Base-by-base conservation (phyloP, 768 basidiomycete genomes). In the Cantharellus cinnabarinus region DNA sequence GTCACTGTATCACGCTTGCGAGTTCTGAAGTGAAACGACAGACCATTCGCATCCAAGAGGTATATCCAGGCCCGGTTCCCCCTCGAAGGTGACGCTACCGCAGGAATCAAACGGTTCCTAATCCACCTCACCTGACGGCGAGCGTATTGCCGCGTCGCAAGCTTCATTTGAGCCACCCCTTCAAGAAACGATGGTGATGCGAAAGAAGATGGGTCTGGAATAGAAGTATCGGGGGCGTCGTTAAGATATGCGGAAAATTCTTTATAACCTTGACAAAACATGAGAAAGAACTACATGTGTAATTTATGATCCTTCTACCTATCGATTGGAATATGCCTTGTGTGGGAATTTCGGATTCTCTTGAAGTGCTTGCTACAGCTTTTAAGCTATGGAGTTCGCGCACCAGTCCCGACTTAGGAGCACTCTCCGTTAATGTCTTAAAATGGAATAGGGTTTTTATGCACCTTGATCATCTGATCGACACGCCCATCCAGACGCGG, bases 281-380 rank as follows among this genome's bases (percentile, higher is more conserved):
- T 56, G 50, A 67, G 38, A 34, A 58, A 62, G 62, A n/a, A 38
- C 14, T 29, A 29, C 20, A 29, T 29, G 20, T 29, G 20, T 29
- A 29, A 29, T 29, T 29, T 29, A 29, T 29, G 20, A 29, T 29
- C 20, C 20, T 42, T 69, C 50, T 65, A 85, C 93, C 94, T 61
- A 99, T 99, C 0, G 89, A 79, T 68, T 99, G 95, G 69, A 86
- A 97, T 59, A 98, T 85, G 1, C 95, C 94, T 5, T 82, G 69
- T 0, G 86, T 86, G 20, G 20, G 65, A 80, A 84, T 66, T 90
- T 78, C n/a, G 69, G 60, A 7, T 62, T 56, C 10, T 54, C 35
- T 37, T 54, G 52, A 10, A 14, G 14, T 7, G 7, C 35, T 54
- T 7, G 7, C 10, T 10, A 37, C 7, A 54, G 52, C 52, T 10